A percentile compares a stretch with the other conserved stretches of the same genome.
phyloP scores from a whole-genome alignment of 163 green algal genomes.

The Coccomyxa subellipsoidea region DNA sequence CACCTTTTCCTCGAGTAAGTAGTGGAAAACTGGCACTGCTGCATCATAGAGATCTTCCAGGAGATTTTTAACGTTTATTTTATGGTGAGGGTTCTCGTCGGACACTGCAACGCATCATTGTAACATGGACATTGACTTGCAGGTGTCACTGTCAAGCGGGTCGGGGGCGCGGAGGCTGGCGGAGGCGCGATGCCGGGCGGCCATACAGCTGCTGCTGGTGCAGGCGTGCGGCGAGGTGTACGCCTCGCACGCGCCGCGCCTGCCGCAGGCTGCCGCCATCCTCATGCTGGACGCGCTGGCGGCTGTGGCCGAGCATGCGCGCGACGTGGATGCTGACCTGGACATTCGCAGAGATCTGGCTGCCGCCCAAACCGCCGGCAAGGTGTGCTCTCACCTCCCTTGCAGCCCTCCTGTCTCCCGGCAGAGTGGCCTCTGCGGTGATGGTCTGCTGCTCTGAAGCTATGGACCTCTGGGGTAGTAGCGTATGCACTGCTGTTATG shows the following conservation, averaged over 20 bases:
- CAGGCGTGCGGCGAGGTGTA: constrained; percentile 67
- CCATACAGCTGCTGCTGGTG: constrained; percentile 84
- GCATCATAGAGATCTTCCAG: no score
- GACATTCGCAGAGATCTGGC: constrained; percentile 60
- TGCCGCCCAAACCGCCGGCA: constrained; percentile 54
- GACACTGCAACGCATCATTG: neutral
- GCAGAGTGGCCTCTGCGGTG: neutral
- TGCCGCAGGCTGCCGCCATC: constrained; percentile 32
- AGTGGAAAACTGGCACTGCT: no score
- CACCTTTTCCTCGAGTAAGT: no score
- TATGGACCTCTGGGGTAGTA: no score
- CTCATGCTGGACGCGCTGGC: constrained; percentile 54
- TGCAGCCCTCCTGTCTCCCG: neutral
- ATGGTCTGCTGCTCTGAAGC: no score
- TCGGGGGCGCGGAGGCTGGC: constrained; percentile 67
- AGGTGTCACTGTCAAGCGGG: constrained; percentile 47
- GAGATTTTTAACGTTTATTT: neutral
- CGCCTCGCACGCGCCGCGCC: constrained; percentile 33
- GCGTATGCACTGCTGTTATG: no score
- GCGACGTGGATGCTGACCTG: constrained; percentile 59
- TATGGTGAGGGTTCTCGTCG: neutral
- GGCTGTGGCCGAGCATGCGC: constrained; percentile 47
- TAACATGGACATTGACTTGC: no score
- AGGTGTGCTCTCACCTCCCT: constrained; percentile 9
- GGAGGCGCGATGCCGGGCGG: constrained; percentile 63